A percentile compares a stretch with the other conserved stretches of the same genome.
Conservation (phyloP, 2,329 filamentous ascomycete genomes). For the Penicillium sp. region DNA sequence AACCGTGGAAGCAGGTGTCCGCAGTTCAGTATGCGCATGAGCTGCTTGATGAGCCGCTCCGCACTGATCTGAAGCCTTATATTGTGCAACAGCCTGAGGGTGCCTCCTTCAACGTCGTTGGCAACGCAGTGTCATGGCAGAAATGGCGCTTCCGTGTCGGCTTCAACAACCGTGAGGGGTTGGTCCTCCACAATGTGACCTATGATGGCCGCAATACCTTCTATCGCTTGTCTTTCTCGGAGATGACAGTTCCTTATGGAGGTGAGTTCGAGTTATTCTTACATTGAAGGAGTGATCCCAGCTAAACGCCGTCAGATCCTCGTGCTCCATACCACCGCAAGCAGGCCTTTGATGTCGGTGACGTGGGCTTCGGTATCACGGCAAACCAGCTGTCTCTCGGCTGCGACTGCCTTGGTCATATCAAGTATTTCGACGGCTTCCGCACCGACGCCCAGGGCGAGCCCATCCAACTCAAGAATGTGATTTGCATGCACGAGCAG, state of each 20-base stretch:
- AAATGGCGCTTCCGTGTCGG: slow-evolving; percentile 65
- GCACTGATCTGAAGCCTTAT: slow-evolving; percentile 65
- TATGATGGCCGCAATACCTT: slow-evolving; percentile 66
- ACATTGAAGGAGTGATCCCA: neutral
- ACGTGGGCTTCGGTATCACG: slow-evolving; percentile 66
- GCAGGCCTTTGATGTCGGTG: slow-evolving; percentile 69
- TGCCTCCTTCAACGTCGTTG: slow-evolving; percentile 61
- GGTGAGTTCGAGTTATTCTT: slow-evolving; percentile 28
- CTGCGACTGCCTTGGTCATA: slow-evolving; percentile 70
- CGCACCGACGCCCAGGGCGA: slow-evolving; percentile 62
- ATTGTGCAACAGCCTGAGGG: slow-evolving; percentile 67
- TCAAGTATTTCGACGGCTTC: slow-evolving; percentile 66
- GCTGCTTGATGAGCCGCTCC: slow-evolving; percentile 64
- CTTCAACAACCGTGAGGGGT: slow-evolving; percentile 65
- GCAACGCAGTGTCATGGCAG: slow-evolving; percentile 64
- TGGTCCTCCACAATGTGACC: slow-evolving; percentile 68
- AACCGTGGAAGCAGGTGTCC: slow-evolving; percentile 58
- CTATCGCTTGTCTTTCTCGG: slow-evolving; percentile 66
- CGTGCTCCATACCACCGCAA: slow-evolving; percentile 70
- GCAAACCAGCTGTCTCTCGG: slow-evolving; percentile 70
- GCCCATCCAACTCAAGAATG: slow-evolving; percentile 62
- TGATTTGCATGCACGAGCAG: slow-evolving; percentile 71
- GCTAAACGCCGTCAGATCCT: slow-evolving; percentile 50
- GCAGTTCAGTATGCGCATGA: slow-evolving; percentile 62
- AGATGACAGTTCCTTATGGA: slow-evolving; percentile 61